phyloP scores from a whole-genome alignment of 2,329 filamentous ascomycete genomes.

The Xylariales sp. region DNA sequence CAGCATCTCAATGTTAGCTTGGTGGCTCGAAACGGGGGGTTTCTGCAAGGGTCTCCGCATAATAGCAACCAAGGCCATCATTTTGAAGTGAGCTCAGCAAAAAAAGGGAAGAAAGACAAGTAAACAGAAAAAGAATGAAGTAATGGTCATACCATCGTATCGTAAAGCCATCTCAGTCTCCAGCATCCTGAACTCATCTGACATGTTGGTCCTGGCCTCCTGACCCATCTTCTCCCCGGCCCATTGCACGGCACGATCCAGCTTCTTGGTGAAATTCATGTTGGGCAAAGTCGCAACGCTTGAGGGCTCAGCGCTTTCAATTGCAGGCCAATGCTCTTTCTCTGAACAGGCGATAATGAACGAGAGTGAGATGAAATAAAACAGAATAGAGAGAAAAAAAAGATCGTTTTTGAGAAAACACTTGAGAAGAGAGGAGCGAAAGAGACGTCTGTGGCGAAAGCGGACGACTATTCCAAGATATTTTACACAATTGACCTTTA shows the following conservation, averaged over 20 bases:
- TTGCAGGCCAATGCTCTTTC: background rate
- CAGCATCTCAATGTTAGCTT: background rate
- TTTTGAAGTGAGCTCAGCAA: no score
- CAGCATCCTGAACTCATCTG: slow-evolving; percentile 86
- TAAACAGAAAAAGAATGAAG: slow-evolving; percentile 3
- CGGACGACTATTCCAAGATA: no score
- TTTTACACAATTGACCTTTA: no score
- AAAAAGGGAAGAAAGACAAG: background rate
- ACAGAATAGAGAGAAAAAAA: slow-evolving; percentile 1
- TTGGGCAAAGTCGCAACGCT: slow-evolving; percentile 11
- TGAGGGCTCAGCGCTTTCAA: background rate
- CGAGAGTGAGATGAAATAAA: background rate
- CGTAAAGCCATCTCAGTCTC: slow-evolving; percentile 88
- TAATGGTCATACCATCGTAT: slow-evolving; percentile 65
- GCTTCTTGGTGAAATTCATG: slow-evolving; percentile 71
- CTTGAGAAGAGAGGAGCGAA: no score
- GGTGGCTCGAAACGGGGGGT: no score
- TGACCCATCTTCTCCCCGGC: slow-evolving; percentile 93
- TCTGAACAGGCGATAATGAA: background rate
- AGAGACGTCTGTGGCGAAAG: background rate
- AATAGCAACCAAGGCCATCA: no score
- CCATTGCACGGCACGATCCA: slow-evolving; percentile 97
- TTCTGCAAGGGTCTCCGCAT: no score
- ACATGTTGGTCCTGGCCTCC: slow-evolving; percentile 80
- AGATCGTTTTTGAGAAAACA: no score